A percentile compares a stretch with the other conserved stretches of the same genome.
phyloP scores from a whole-genome alignment of 345 rosid genomes.

The Salix brachista region DNA sequence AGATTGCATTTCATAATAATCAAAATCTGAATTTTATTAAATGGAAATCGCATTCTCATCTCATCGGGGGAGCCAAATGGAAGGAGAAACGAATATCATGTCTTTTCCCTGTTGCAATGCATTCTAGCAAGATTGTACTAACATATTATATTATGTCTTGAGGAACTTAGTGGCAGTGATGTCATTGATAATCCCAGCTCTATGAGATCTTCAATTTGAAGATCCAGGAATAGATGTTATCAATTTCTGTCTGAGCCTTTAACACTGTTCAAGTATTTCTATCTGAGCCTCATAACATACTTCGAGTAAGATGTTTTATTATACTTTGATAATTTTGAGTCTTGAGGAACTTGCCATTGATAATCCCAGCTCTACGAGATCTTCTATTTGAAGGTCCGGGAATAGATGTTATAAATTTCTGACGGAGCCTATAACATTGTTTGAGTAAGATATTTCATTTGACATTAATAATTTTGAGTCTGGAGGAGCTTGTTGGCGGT shows the following conservation, averaged over 20 bases:
- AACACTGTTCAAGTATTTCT: too few relatives aligned
- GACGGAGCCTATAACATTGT: neutral
- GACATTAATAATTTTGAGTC: too few relatives aligned
- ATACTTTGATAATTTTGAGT: too few relatives aligned
- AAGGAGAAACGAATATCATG: neutral
- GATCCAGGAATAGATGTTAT: too few relatives aligned
- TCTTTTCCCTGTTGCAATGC: neutral
- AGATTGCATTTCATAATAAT: neutral
- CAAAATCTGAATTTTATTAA: neutral
- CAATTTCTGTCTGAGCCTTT: too few relatives aligned
- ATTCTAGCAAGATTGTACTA: neutral
- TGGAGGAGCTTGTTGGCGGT: too few relatives aligned
- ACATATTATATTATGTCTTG: neutral
- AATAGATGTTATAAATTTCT: neutral
- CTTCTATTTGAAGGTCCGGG: neutral
- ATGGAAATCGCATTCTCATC: neutral
- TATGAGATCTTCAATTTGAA: too few relatives aligned
- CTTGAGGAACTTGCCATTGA: neutral
- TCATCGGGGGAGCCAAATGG: neutral
- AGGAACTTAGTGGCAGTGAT: neutral
- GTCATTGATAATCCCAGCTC: neutral
- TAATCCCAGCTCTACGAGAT: neutral
- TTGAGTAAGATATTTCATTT: neutral
- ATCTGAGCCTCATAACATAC: too few relatives aligned
- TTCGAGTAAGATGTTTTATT: neutral